These are phyloP conservation scores for Fusarium anguioides DNA, from an alignment of 2,329 filamentous ascomycete species.

Conservation along the genomic window DNA sequence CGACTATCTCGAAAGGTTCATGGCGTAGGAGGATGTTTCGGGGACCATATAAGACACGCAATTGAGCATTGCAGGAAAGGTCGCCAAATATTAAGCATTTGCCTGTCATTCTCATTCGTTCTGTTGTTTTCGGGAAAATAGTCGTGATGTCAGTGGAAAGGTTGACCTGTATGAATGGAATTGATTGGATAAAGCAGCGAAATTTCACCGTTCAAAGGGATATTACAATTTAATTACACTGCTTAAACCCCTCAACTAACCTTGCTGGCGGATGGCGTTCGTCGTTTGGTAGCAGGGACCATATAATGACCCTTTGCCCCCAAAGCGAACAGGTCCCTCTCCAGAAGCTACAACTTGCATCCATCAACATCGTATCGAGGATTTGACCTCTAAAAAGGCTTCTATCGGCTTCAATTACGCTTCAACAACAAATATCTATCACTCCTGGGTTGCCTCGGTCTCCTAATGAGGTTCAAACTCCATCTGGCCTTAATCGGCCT, in stretches of 20 bases:
- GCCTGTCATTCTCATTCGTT: neutral
- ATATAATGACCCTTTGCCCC: neutral
- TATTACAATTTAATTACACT: neutral
- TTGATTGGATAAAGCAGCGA: neutral
- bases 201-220: neutral
- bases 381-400: no score
- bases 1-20: conserved; percentile 1
- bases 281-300: no score
- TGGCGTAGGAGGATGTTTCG: neutral
- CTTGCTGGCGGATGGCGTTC: neutral
- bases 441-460: no score
- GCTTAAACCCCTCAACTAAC: neutral
- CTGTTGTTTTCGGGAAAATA: no score
- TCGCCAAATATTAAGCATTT: no score
- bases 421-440: no score
- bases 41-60: no score
- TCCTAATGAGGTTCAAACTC: neutral
- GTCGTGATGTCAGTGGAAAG: neutral
- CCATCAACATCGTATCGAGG: no score
- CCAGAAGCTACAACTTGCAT: no score
- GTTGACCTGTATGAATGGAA: neutral
- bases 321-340: no score
- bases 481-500: neutral
- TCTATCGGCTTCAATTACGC: no score
- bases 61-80: neutral